Percentiles rank a stretch among this genome's conserved stretches.
Evolutionary conservation across 768 basidiomycete genomes (phyloP).

Genomic region (Leccinum obscurum): DNA sequence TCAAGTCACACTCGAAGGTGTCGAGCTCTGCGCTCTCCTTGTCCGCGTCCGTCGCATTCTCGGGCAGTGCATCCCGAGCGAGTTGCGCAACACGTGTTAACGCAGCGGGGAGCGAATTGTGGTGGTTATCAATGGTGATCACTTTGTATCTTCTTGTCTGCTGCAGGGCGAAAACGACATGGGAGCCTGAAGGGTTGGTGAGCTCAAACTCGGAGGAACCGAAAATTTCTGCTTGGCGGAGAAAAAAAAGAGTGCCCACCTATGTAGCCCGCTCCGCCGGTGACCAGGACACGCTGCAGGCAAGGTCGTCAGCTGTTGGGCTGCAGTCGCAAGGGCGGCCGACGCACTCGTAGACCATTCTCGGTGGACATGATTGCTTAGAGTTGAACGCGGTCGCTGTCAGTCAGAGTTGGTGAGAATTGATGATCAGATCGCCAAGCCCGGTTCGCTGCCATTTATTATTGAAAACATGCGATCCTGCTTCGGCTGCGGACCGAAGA

Average conservation of each 20-base stretch:
- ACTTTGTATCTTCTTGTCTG: slow-evolving; percentile 89
- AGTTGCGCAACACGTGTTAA: slow-evolving; percentile 78
- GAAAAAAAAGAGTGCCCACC: slow-evolving; percentile 45
- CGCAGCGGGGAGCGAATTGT: slow-evolving; percentile 83
- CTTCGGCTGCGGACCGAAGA: background rate
- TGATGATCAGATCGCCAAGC: slow-evolving; percentile 6
- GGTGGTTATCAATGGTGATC: slow-evolving; percentile 91
- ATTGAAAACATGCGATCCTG: slow-evolving; percentile 17
- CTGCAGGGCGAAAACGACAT: slow-evolving; percentile 85
- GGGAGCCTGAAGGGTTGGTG: slow-evolving; percentile 64
- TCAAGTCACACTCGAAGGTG: slow-evolving; percentile 70
- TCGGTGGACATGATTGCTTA: slow-evolving; percentile 30
- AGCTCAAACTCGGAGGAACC: slow-evolving; percentile 7
- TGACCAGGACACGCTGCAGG: slow-evolving; percentile 62
- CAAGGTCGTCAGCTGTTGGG: slow-evolving; percentile 12
- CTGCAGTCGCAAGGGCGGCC: slow-evolving; percentile 3
- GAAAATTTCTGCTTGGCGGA: background rate
- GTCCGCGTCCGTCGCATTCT: slow-evolving; percentile 64
- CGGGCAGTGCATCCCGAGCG: slow-evolving; percentile 70
- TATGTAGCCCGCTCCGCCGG: slow-evolving; percentile 89
- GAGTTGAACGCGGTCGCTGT: slow-evolving; percentile 1
- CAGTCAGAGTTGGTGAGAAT: slow-evolving; percentile 2
- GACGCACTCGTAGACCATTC: slow-evolving; percentile 48
- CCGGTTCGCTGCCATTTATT: slow-evolving; percentile 1
- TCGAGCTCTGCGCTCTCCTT: slow-evolving; percentile 75